These are phyloP conservation scores for Monosporascus sp. DNA, from an alignment of 2,329 filamentous ascomycete genomes.

Conservation along the genomic window DNA sequence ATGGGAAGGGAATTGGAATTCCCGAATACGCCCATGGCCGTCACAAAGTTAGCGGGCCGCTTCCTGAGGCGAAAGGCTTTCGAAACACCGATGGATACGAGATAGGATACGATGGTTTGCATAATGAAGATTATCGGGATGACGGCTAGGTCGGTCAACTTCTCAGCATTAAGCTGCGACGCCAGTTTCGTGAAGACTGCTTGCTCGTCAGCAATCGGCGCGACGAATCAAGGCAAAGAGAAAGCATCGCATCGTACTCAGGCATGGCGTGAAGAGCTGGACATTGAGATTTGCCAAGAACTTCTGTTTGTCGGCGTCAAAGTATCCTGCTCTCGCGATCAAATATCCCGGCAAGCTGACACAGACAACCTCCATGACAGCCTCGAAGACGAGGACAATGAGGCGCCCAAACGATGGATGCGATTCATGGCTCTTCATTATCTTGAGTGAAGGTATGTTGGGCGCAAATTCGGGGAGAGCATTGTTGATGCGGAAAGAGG, in stretches of 20 bases:
- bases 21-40: constrained; percentile 95
- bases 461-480: constrained; percentile 17
- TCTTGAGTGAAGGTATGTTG: constrained; percentile 35
- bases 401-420: constrained; percentile 67
- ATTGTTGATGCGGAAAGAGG: constrained; percentile 39
- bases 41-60: constrained; percentile 87
- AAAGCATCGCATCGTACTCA: constrained; percentile 57
- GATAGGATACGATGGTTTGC: constrained; percentile 82
- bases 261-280: constrained; percentile 91
- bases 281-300: constrained; percentile 96
- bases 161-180: constrained; percentile 87
- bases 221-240: neutral
- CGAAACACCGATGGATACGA: constrained; percentile 66
- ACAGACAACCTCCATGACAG: constrained; percentile 56
- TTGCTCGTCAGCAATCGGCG: constrained; percentile 12
- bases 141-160: constrained; percentile 82
- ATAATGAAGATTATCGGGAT: constrained; percentile 93
- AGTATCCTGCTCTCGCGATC: constrained; percentile 82
- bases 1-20: constrained; percentile 98
- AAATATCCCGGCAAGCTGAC: constrained; percentile 93
- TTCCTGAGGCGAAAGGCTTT: constrained; percentile 76
- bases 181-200: constrained; percentile 94
- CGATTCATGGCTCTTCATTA: constrained; percentile 40
- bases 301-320: constrained; percentile 93
- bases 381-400: constrained; percentile 83